A percentile compares a stretch with the other conserved stretches of the same genome.
Conservation (phyloP, 176 grass and related monocot species). For the Oryza glumipatula region DNA sequence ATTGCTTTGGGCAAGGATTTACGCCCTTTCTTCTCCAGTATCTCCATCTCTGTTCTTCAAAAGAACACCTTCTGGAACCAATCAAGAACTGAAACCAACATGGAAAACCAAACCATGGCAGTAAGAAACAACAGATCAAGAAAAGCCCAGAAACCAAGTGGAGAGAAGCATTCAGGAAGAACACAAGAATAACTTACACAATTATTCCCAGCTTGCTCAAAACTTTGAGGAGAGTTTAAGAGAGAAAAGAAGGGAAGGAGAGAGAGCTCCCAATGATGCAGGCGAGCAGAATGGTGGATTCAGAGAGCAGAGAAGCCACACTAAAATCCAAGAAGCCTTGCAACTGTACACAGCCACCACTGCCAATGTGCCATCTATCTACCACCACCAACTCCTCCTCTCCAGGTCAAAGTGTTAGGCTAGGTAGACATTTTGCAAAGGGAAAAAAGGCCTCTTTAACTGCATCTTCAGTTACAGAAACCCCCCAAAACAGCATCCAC, state of each 20-base stretch:
- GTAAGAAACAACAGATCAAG: conserved; percentile 25
- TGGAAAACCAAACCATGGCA: background rate
- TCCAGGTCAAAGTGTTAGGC: conserved; percentile 46
- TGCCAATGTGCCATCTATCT: conserved; percentile 36
- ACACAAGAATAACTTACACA: conserved; percentile 38
- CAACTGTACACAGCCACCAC: conserved; percentile 33
- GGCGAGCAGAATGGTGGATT: conserved; percentile 50
- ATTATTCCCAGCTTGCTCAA: conserved; percentile 1
- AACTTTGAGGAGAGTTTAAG: too few species aligned
- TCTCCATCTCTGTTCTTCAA: conserved; percentile 48
- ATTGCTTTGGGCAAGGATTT: conserved; percentile 43
- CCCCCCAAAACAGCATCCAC: background rate
- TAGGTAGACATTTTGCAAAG: conserved; percentile 30
- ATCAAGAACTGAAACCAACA: conserved; percentile 40
- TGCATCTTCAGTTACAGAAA: conserved; percentile 21
- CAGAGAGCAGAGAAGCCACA: conserved; percentile 33
- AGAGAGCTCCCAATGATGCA: conserved; percentile 41
- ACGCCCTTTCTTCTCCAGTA: conserved; percentile 51
- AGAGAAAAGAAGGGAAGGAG: background rate
- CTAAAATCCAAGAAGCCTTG: conserved; percentile 46
- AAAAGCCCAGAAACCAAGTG: conserved; percentile 14
- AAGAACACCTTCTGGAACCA: conserved; percentile 19
- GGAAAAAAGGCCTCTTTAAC: conserved; percentile 35
- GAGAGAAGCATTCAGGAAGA: conserved; percentile 15
- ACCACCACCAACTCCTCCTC: conserved; percentile 30